phyloP scores from a whole-genome alignment of 805 yeast species.

The Candida succiphila region DNA sequence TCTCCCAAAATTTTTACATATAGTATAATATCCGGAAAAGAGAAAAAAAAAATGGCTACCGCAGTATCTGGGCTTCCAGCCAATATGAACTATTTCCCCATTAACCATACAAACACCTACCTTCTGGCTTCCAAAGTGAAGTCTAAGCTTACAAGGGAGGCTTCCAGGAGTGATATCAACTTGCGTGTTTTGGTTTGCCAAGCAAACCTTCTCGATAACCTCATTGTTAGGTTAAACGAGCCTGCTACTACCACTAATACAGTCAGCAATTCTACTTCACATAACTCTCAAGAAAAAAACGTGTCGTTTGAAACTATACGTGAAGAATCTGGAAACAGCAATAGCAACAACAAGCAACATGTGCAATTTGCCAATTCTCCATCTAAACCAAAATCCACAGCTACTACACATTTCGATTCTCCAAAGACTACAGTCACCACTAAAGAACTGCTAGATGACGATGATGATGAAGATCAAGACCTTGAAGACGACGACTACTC shows the following conservation, averaged over 20 bases:
- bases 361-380: too few relatives aligned
- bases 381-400: neutral
- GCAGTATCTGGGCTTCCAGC: too few relatives aligned
- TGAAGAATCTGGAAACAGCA: slow-evolving; percentile 6
- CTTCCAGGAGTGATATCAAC: slow-evolving; percentile 44
- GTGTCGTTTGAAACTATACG: slow-evolving; percentile 3
- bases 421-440: slow-evolving; percentile 13
- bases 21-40: too few relatives aligned
- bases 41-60: too few relatives aligned
- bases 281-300: slow-evolving; percentile 7
- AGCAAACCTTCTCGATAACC: slow-evolving; percentile 58
- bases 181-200: slow-evolving; percentile 54
- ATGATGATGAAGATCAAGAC: slow-evolving; percentile 15
- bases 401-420: neutral
- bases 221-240: slow-evolving; percentile 41
- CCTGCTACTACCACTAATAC: slow-evolving; percentile 10
- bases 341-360: slow-evolving; percentile 2
- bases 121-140: slow-evolving; percentile 57
- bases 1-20: too few relatives aligned
- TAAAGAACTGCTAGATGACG: slow-evolving; percentile 24
- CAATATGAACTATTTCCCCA: too few relatives aligned
- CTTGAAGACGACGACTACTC: slow-evolving; percentile 7
- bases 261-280: slow-evolving; percentile 9
- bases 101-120: too few relatives aligned
- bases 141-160: slow-evolving; percentile 52